These are phyloP conservation scores for Raffaelea albimanens DNA, from an alignment of 2,329 filamentous ascomycete species.

Conservation along the genomic window DNA sequence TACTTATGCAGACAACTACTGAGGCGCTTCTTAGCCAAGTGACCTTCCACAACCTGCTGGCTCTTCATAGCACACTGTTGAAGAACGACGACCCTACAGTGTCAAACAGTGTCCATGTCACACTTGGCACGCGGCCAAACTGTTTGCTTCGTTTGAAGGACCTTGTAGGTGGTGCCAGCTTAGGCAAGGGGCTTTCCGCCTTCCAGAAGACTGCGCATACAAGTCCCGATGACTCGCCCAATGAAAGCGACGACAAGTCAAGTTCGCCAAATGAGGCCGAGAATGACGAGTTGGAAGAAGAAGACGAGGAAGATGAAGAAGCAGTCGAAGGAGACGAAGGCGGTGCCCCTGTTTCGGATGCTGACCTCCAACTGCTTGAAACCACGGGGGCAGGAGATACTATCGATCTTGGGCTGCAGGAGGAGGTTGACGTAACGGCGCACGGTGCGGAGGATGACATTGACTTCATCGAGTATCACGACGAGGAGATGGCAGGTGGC, in stretches of 20 bases:
- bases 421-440: neutral
- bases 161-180: constrained; percentile 13
- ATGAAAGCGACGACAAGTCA: neutral
- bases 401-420: neutral
- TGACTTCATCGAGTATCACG: constrained; percentile 4
- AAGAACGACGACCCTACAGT: constrained; percentile 12
- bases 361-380: too few relatives aligned
- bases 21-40: constrained; percentile 14
- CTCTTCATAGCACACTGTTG: constrained; percentile 13
- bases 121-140: constrained; percentile 13
- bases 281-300: neutral
- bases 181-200: constrained; percentile 12
- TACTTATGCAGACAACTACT: constrained; percentile 12
- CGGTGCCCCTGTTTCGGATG: neutral
- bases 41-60: constrained; percentile 14
- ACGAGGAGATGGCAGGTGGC: too few relatives aligned
- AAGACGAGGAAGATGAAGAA: neutral
- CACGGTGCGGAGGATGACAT: neutral
- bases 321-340: constrained; percentile 3
- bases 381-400: neutral
- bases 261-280: neutral
- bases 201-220: constrained; percentile 2
- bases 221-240: constrained; percentile 8
- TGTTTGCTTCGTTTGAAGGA: constrained; percentile 13
- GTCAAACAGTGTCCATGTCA: constrained; percentile 10